These are phyloP conservation scores for Leccinum obscurum DNA, from an alignment of 768 basidiomycete genomes.

Conservation along the genomic window DNA sequence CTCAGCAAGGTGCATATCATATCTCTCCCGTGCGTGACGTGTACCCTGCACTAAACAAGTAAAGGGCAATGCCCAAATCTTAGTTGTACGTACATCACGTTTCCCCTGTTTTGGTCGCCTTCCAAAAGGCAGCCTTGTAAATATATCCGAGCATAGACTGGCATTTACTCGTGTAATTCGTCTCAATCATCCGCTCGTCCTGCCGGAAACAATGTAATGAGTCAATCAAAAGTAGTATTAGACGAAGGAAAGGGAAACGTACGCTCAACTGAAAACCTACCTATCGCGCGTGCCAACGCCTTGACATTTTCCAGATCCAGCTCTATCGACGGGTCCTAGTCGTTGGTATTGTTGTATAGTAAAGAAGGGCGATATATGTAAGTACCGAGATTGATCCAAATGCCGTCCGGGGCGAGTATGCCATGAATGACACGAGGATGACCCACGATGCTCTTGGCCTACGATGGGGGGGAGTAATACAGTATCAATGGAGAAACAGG, in stretches of 20 bases:
- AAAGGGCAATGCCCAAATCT: neutral
- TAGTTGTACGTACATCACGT: neutral
- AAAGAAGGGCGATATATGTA: neutral
- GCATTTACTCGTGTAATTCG: constrained; percentile 84
- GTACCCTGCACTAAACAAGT: neutral
- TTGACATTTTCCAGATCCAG: constrained; percentile 90
- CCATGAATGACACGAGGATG: constrained; percentile 86
- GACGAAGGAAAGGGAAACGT: constrained; percentile 26
- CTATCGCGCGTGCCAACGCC: constrained; percentile 64
- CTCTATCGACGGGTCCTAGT: constrained; percentile 83
- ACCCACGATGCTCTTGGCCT: constrained; percentile 91
- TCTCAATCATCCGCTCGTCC: constrained; percentile 79
- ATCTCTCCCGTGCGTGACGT: neutral
- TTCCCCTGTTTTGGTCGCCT: constrained; percentile 48
- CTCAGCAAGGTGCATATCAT: neutral
- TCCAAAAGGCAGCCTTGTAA: constrained; percentile 87
- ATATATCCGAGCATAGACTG: constrained; percentile 82
- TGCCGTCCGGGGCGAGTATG: constrained; percentile 80
- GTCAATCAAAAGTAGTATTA: neutral
- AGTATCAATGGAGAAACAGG: constrained; percentile 97
- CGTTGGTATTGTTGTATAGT: constrained; percentile 58
- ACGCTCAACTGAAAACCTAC: constrained; percentile 89
- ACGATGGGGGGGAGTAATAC: constrained; percentile 39
- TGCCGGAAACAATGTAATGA: constrained; percentile 37
- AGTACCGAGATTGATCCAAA: constrained; percentile 82